phyloP scores from a whole-genome alignment of 1,284 basidiomycete species.

The Ceratorhiza oryzae-sativae region DNA sequence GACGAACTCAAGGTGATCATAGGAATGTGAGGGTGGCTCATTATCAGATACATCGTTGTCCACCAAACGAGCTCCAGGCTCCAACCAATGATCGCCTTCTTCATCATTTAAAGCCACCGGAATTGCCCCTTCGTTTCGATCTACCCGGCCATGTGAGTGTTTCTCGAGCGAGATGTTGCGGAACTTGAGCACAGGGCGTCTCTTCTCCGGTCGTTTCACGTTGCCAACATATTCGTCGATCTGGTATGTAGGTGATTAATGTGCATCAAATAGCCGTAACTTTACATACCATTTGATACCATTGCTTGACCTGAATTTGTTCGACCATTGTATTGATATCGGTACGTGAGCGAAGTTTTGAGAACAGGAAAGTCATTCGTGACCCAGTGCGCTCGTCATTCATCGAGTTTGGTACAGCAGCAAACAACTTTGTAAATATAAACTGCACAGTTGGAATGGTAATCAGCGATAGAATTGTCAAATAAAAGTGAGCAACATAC shows the following conservation, averaged over 20 bases:
- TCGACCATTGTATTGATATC: constrained; percentile 1
- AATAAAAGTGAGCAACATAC: neutral
- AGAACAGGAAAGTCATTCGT: neutral
- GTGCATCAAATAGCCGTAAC: no score
- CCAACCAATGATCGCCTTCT: neutral
- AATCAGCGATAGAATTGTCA: neutral
- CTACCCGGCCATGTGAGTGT: neutral
- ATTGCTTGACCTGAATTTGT: constrained; percentile 7
- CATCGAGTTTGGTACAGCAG: neutral
- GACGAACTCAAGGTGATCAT: neutral
- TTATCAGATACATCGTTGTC: neutral
- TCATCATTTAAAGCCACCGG: neutral
- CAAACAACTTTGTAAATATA: neutral
- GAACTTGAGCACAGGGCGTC: neutral
- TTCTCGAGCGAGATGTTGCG: neutral
- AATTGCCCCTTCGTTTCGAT: neutral
- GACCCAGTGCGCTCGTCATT: constrained; percentile 1
- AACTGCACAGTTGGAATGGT: neutral
- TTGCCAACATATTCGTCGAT: constrained; percentile 1
- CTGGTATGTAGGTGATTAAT: neutral
- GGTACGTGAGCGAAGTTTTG: neutral
- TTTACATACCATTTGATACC: neutral
- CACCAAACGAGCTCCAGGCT: neutral
- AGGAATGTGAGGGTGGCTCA: neutral
- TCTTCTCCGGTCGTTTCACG: neutral